phyloP scores from a whole-genome alignment of 148 eudicot species.

The Amaranthus hypochondriacus region DNA sequence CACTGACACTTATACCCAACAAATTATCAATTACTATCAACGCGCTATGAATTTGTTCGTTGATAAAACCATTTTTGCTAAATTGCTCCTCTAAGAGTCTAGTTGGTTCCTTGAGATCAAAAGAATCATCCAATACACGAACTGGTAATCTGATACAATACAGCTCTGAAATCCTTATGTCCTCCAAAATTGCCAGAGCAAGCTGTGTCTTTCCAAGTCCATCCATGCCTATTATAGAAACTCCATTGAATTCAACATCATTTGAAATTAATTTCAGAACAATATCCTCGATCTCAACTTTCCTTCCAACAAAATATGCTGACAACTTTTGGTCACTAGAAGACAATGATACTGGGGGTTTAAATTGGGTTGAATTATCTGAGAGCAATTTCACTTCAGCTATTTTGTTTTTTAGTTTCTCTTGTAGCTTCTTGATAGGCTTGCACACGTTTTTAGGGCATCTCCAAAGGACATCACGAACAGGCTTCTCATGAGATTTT shows the following conservation, averaged over 20 bases:
- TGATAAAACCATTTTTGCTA: no score
- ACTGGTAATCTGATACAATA: not conserved
- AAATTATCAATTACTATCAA: constrained; percentile 21
- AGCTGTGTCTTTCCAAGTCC: constrained; percentile 24
- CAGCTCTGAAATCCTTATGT: not conserved
- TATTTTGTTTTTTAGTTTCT: no score
- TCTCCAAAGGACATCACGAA: no score
- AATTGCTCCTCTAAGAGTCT: not conserved
- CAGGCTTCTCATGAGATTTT: no score
- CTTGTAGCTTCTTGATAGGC: no score
- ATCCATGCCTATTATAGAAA: constrained; percentile 22
- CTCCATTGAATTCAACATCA: not conserved
- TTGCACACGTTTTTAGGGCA: no score
- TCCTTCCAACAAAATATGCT: not conserved
- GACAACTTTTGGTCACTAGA: no score
- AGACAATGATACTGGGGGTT: no score
- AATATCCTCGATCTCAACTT: not conserved
- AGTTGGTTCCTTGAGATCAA: not conserved
- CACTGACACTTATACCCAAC: not conserved
- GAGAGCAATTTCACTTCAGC: no score
- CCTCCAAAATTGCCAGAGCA: constrained; percentile 4
- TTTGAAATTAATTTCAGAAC: not conserved
- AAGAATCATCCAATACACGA: not conserved
- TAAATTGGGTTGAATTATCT: no score
- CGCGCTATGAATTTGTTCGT: not conserved